These are phyloP conservation scores for Penicillium glabrum DNA, from an alignment of 2,329 filamentous ascomycete genomes.

Conservation along the genomic window DNA sequence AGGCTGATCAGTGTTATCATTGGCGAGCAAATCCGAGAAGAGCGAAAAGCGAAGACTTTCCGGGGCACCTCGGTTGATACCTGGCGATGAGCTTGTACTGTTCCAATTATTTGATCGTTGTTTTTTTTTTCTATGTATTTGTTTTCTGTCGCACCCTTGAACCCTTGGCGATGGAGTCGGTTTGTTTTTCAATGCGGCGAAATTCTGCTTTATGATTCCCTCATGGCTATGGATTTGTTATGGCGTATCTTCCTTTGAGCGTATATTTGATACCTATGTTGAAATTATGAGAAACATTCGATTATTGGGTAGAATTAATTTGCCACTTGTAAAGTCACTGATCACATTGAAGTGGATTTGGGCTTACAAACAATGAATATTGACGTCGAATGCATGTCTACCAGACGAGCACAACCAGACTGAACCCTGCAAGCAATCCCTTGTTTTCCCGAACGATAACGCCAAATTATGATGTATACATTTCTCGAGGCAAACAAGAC, in stretches of 20 bases:
- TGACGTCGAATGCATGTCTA: background rate
- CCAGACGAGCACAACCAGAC: slow-evolving; percentile 1
- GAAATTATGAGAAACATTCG: background rate
- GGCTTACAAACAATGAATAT: background rate
- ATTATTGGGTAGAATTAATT: background rate
- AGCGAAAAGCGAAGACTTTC: slow-evolving; percentile 32
- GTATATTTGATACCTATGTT: background rate
- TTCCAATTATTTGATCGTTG: background rate
- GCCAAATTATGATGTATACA: slow-evolving; percentile 3
- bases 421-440: slow-evolving; percentile 7
- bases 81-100: slow-evolving; percentile 23
- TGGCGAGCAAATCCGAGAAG: slow-evolving; percentile 46
- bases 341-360: background rate
- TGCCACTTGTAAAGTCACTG: background rate
- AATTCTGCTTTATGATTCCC: slow-evolving; percentile 17
- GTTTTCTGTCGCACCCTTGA: slow-evolving; percentile 10
- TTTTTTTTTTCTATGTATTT: slow-evolving; percentile 4
- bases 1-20: slow-evolving; percentile 49
- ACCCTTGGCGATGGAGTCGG: slow-evolving; percentile 15
- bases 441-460: slow-evolving; percentile 14
- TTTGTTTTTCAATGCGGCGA: slow-evolving; percentile 13
- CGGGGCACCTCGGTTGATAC: slow-evolving; percentile 26
- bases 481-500: background rate
- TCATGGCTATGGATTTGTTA: slow-evolving; percentile 13
- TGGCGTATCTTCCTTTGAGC: slow-evolving; percentile 7